phyloP scores from a whole-genome alignment of 75 land plant genomes.

The Ceratopteris richardii region DNA sequence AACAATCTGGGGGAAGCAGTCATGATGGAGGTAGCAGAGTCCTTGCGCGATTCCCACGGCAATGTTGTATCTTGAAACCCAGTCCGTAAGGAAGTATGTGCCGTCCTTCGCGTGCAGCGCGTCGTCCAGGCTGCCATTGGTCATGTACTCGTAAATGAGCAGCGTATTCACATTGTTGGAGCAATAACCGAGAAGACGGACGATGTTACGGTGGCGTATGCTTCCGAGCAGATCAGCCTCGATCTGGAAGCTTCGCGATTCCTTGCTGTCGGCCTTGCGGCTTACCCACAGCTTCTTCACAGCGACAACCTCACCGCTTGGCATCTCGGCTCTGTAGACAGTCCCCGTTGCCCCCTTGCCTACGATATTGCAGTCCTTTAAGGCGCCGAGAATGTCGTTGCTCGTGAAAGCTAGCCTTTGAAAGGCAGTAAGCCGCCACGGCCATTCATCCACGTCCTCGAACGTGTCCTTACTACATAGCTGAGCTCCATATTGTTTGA shows the following conservation, averaged over 20 bases:
- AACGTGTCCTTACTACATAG: constrained; percentile 11
- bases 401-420: constrained; percentile 86
- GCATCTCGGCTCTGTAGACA: constrained; percentile 38
- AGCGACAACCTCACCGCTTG: constrained; percentile 47
- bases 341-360: constrained; percentile 15
- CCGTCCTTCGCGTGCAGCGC: constrained; percentile 45
- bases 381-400: constrained; percentile 49
- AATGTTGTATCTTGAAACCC: constrained; percentile 66
- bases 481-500: constrained; percentile 8
- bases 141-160: constrained; percentile 91
- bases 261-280: constrained; percentile 21
- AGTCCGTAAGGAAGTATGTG: constrained; percentile 33
- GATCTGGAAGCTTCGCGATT: constrained; percentile 22
- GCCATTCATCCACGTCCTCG: constrained; percentile 29
- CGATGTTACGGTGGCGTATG: constrained; percentile 83
- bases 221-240: constrained; percentile 79
- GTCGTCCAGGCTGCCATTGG: constrained; percentile 80
- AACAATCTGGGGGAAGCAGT: constrained; percentile 69
- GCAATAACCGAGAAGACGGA: constrained; percentile 80
- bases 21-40: constrained; percentile 77
- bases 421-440: constrained; percentile 78
- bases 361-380: constrained; percentile 20
- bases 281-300: constrained; percentile 45
- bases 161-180: constrained; percentile 68
- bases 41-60: constrained; percentile 85